Conservation (phyloP, 2,329 filamentous ascomycete species). For the Aspergillus quadrilineatus region DNA sequence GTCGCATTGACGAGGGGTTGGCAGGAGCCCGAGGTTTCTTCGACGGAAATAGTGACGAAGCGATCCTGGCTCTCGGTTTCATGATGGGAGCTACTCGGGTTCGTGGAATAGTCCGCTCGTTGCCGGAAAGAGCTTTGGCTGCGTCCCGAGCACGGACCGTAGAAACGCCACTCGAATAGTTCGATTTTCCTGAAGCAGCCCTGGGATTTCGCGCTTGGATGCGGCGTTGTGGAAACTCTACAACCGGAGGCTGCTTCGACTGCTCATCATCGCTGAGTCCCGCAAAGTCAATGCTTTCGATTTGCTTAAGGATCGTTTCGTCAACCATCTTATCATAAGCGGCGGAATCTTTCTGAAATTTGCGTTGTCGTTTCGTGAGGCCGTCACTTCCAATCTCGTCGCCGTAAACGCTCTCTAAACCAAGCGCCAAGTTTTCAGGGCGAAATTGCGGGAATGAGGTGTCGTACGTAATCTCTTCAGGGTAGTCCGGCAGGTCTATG, state of each 20-base stretch:
- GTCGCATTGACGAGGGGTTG: constrained; percentile 56
- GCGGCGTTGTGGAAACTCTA: constrained; percentile 32
- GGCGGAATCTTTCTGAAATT: constrained; percentile 63
- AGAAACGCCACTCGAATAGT: constrained; percentile 32
- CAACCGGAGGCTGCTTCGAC: constrained; percentile 32
- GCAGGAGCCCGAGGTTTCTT: constrained; percentile 48
- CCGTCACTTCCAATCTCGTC: constrained; percentile 52
- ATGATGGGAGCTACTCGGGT: constrained; percentile 28
- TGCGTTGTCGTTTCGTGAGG: constrained; percentile 66
- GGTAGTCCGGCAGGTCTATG: constrained; percentile 48
- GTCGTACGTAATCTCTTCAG: constrained; percentile 48
- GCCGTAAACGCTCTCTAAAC: constrained; percentile 52
- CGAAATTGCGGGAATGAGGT: constrained; percentile 54
- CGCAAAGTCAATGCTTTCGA: constrained; percentile 63
- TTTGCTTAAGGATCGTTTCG: constrained; percentile 65
- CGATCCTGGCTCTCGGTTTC: constrained; percentile 41
- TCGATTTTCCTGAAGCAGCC: constrained; percentile 25
- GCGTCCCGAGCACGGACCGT: constrained; percentile 44
- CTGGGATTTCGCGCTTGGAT: constrained; percentile 27
- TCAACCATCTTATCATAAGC: constrained; percentile 66
- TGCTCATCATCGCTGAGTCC: constrained; percentile 55
- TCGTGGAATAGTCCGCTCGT: constrained; percentile 34
- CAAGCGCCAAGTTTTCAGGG: constrained; percentile 54
- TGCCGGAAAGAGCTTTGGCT: constrained; percentile 38
- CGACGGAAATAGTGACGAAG: constrained; percentile 32